phyloP scores from a whole-genome alignment of 441 rosid genomes.

The Erysimum cheiri region DNA sequence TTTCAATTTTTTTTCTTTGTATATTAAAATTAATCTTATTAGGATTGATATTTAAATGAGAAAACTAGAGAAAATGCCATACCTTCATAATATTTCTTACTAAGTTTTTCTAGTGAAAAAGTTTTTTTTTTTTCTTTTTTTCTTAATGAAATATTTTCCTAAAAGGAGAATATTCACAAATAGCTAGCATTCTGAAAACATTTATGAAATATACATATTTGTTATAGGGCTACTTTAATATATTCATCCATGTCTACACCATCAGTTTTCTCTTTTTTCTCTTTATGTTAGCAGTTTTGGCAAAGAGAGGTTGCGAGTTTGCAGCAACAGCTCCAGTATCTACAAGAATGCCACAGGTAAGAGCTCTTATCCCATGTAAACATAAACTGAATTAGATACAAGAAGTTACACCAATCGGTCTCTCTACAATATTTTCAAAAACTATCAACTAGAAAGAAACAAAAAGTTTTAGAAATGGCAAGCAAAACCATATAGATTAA shows the following conservation, averaged over 20 bases:
- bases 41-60: neutral
- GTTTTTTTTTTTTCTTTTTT: no score
- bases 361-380: neutral
- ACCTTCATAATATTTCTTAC: no score
- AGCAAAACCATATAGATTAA: neutral
- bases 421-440: neutral
- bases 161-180: no score
- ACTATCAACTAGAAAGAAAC: neutral
- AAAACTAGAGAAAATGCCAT: no score
- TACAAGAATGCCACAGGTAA: constrained; percentile 77
- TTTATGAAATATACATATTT: neutral
- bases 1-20: neutral
- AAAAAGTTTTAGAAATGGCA: neutral
- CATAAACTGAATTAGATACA: neutral
- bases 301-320: constrained; percentile 74
- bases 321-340: constrained; percentile 66
- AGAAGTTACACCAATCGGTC: neutral
- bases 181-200: no score
- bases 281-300: constrained; percentile 70
- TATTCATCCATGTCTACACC: neutral
- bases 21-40: neutral
- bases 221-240: neutral
- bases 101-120: no score
- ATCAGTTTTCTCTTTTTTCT: constrained; percentile 6
- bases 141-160: no score